Base-by-base conservation (phyloP, 129 eudicot genomes). In the Chrysanthemum seticuspe region DNA sequence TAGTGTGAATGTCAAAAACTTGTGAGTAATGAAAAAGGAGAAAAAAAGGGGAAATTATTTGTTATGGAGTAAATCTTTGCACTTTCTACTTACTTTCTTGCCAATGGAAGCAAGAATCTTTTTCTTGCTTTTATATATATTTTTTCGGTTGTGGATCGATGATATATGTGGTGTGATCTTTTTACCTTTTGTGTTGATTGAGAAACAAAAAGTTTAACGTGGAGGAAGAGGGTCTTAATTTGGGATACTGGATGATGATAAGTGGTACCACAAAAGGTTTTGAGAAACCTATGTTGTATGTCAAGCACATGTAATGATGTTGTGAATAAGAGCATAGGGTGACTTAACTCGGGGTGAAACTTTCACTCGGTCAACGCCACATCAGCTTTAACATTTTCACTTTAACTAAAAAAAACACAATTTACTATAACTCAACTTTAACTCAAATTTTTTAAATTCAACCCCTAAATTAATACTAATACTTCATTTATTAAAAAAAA, bases 1-100 rank as follows among this genome's bases (percentile, higher is more conserved):
- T 23, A 59, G 83, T 85, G 80, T 82, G 83, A 82, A 81, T 81
- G 84, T 78, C 72, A 70, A 78, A 68, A 72, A 58, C 70, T 40
- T 40, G 61, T 25, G 51, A 49, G 68, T 27, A 65, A 62, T 55
- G 65, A 71, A 75, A 77, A 63, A 21, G 66, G 12, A 66, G 67
- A 36, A 60, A 65, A 68, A 57, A 68, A 14, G 71, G 77, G 82
- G 56, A 45, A 62, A 40, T 65, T 62, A 69, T 80, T 70, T 75
- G 77, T 75, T 55, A 67, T 74, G 50, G 19, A 54, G 62, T 65
- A 36, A 34, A n/a, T 59, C 60, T 72, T 70, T 73, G 11, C 65
- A 48, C 48, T 62, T 77, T 52, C 47, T 63, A 19, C 65, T 71
- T 63, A 34, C 49, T 62, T 78, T 78, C 77, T 71, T 71, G 72